These are phyloP conservation scores for Areca catechu DNA, from an alignment of 176 grass and related monocot species.

Conservation along the genomic window DNA sequence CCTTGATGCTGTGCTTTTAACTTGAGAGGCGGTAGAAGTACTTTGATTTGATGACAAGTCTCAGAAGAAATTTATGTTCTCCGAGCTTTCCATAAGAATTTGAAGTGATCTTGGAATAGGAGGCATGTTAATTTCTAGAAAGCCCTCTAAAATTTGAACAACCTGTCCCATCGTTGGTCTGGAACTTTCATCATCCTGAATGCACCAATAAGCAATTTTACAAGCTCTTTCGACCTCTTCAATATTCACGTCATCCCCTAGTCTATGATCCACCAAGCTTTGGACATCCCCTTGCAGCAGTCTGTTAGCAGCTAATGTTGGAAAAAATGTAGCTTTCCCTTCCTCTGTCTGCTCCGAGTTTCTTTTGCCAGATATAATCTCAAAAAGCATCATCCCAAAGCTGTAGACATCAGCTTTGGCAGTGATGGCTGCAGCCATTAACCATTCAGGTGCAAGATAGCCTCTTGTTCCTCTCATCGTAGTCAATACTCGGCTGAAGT, in stretches of 20 bases:
- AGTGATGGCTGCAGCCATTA: conserved; percentile 58
- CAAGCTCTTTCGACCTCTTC: conserved; percentile 64
- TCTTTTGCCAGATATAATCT: conserved; percentile 69
- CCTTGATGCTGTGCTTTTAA: neutral
- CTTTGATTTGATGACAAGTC: conserved; percentile 40
- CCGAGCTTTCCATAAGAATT: conserved; percentile 47
- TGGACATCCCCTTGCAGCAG: conserved; percentile 46
- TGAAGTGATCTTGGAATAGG: conserved; percentile 58
- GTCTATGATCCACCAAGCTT: conserved; percentile 46
- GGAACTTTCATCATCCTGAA: conserved; percentile 69
- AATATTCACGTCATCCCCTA: conserved; percentile 37
- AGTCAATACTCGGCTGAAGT: conserved; percentile 79
- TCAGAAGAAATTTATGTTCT: conserved; percentile 69
- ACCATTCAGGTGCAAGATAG: conserved; percentile 86
- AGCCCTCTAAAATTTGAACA: conserved; percentile 71
- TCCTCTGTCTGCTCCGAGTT: conserved; percentile 40
- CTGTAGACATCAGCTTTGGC: conserved; percentile 80
- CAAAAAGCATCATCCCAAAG: conserved; percentile 84
- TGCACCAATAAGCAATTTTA: conserved; percentile 83
- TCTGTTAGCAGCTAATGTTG: conserved; percentile 42
- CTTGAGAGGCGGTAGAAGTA: conserved; percentile 11
- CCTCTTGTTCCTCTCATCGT: conserved; percentile 85
- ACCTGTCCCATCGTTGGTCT: conserved; percentile 69
- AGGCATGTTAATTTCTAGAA: conserved; percentile 58
- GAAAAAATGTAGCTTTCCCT: conserved; percentile 33